Evolutionary conservation across 768 basidiomycete genomes (phyloP).

Genomic region (Lentinula aciculospora): DNA sequence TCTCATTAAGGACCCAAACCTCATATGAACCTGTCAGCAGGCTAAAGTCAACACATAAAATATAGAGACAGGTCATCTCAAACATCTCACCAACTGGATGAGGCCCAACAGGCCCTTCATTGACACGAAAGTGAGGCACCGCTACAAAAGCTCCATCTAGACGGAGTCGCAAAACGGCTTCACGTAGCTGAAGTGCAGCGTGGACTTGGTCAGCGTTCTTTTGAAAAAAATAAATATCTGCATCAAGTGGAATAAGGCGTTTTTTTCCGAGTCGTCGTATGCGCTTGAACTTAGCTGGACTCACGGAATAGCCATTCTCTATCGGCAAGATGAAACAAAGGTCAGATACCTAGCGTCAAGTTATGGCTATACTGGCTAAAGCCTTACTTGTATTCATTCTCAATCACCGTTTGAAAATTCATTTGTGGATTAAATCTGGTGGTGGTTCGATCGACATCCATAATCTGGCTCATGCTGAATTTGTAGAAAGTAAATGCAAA

Average conservation of each 20-base stretch:
- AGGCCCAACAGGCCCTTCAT: constrained; percentile 61
- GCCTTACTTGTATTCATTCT: too few relatives aligned
- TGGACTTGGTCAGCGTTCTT: constrained; percentile 54
- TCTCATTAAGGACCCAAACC: constrained; percentile 73
- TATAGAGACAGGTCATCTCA: not conserved
- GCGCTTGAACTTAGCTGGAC: too few relatives aligned
- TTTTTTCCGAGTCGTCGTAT: constrained; percentile 35
- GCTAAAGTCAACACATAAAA: not conserved
- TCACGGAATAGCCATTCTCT: constrained; percentile 76
- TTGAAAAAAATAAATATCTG: constrained; percentile 79
- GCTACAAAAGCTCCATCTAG: constrained; percentile 76
- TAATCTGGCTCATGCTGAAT: too few relatives aligned
- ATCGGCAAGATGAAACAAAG: too few relatives aligned
- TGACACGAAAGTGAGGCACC: constrained; percentile 68
- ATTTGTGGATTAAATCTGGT: too few relatives aligned
- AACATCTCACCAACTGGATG: constrained; percentile 61
- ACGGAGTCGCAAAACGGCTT: constrained; percentile 64
- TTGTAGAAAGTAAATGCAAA: too few relatives aligned
- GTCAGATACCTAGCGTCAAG: too few relatives aligned
- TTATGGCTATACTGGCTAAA: too few relatives aligned
- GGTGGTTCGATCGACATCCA: too few relatives aligned
- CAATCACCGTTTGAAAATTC: too few relatives aligned
- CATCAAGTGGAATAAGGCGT: not conserved
- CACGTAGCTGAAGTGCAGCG: constrained; percentile 61
- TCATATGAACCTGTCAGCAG: constrained; percentile 62